Conservation (phyloP, 305 asterid genomes). For the Withania somnifera region DNA sequence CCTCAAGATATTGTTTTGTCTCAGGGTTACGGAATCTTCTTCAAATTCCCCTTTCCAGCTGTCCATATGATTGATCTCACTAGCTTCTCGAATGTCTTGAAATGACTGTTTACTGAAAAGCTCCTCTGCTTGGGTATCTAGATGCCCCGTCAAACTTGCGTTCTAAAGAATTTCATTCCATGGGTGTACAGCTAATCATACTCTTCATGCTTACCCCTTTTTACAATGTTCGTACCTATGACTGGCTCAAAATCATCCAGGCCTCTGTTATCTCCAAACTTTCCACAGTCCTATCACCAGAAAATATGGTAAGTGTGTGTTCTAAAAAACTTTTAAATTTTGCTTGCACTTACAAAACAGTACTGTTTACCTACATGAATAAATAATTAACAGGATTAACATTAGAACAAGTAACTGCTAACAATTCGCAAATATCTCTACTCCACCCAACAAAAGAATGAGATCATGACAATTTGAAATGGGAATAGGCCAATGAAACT, state of each 20-base stretch:
- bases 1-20: not conserved
- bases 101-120: not conserved
- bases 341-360: not conserved
- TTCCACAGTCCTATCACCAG: slow-evolving; percentile 2
- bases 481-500: not conserved
- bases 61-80: not conserved
- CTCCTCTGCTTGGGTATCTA: slow-evolving; percentile 11
- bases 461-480: not conserved
- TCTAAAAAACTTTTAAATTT: not conserved
- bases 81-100: slow-evolving; percentile 13
- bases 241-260: not conserved
- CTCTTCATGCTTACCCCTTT: slow-evolving; percentile 22
- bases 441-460: not conserved
- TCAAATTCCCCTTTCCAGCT: not conserved
- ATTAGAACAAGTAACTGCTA: not conserved
- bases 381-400: not conserved
- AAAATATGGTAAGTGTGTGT: not conserved
- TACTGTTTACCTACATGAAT: not conserved
- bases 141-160: slow-evolving; percentile 1
- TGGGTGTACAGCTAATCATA: slow-evolving; percentile 6
- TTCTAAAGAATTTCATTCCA: slow-evolving; percentile 18
- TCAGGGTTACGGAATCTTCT: not conserved
- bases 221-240: not conserved
- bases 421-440: not conserved
- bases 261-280: not conserved